Percentiles rank a stretch among this genome's conserved stretches.
These are phyloP conservation scores for Nymphaea colorata DNA, from an alignment of 164 flowering plant genomes.

Conservation along the genomic window DNA sequence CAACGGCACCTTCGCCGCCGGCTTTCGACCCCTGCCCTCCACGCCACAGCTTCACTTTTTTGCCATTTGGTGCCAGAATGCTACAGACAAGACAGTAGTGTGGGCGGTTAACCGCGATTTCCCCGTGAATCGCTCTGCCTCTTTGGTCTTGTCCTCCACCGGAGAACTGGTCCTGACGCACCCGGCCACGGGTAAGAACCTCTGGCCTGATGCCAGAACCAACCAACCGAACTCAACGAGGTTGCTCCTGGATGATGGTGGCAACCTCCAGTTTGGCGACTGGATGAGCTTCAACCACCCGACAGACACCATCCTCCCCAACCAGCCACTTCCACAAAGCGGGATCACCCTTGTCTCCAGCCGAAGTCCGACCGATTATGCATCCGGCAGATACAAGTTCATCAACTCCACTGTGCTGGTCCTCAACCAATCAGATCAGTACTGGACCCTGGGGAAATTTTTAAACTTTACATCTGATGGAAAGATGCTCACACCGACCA, in stretches of 20 bases:
- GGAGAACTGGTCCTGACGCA: constrained; percentile 7
- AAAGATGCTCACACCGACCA: constrained; percentile 5
- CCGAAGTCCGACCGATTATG: constrained; percentile 6
- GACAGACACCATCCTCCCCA: constrained; percentile 41
- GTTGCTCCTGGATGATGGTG: constrained; percentile 22
- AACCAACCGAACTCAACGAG: constrained; percentile 6
- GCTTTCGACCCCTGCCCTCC: constrained; percentile 23
- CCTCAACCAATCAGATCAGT: constrained; percentile 18
- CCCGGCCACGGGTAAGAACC: not conserved
- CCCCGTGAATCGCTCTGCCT: constrained; percentile 5
- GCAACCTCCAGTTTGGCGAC: constrained; percentile 27
- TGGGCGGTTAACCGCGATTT: constrained; percentile 32
- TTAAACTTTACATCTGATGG: constrained; percentile 22
- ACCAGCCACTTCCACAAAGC: constrained; percentile 17
- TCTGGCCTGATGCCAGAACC: not conserved
- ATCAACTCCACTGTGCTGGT: constrained; percentile 11
- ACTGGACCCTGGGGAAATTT: constrained; percentile 18
- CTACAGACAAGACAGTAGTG: constrained; percentile 15
- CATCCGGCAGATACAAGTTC: constrained; percentile 20
- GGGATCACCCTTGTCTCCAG: constrained; percentile 12
- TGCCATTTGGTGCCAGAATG: constrained; percentile 43
- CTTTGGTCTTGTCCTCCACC: constrained; percentile 25
- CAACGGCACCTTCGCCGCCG: constrained; percentile 58
- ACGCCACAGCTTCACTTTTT: constrained; percentile 19
- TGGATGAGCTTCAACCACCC: constrained; percentile 50